Evolutionary conservation across 352 stramenopile genomes (phyloP).

Genomic region (Phytophthora constricta): DNA sequence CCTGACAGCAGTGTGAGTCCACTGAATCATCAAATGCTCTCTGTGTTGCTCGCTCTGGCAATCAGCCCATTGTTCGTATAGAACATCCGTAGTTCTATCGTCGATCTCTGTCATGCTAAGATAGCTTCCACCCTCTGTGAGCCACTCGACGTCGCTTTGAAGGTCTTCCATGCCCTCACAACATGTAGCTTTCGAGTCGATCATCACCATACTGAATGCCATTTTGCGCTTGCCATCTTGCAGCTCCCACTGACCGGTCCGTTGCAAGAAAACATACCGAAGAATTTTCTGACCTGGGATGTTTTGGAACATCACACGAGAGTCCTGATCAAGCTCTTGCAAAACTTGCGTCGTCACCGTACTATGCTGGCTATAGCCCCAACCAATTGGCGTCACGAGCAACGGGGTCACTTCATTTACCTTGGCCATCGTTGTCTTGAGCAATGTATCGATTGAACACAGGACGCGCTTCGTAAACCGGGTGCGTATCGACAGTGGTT

Average conservation of each 20-base stretch:
- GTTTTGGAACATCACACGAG: slow-evolving; percentile 23
- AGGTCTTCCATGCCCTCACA: neutral
- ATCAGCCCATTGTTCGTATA: slow-evolving; percentile 30
- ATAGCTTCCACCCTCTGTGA: slow-evolving; percentile 23
- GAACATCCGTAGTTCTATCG: slow-evolving; percentile 20
- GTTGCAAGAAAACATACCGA: no score
- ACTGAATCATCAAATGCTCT: neutral
- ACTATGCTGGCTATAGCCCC: slow-evolving; percentile 14
- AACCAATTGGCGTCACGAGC: slow-evolving; percentile 8
- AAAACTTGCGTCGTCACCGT: slow-evolving; percentile 14
- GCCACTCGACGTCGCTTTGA: neutral
- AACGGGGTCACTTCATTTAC: slow-evolving; percentile 10
- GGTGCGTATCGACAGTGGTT: slow-evolving; percentile 13
- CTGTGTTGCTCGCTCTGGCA: slow-evolving; percentile 39
- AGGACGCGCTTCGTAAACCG: slow-evolving; percentile 30
- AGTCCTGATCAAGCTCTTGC: slow-evolving; percentile 23
- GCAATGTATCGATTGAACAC: slow-evolving; percentile 8
- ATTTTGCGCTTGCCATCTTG: slow-evolving; percentile 9
- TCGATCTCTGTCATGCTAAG: slow-evolving; percentile 30
- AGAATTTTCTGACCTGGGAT: neutral
- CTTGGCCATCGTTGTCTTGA: slow-evolving; percentile 5
- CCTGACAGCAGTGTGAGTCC: neutral
- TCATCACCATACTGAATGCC: slow-evolving; percentile 16
- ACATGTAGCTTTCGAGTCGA: neutral
- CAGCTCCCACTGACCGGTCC: slow-evolving; percentile 11